Conservation (phyloP, 2,329 filamentous ascomycete genomes). For the Claviceps sp. region DNA sequence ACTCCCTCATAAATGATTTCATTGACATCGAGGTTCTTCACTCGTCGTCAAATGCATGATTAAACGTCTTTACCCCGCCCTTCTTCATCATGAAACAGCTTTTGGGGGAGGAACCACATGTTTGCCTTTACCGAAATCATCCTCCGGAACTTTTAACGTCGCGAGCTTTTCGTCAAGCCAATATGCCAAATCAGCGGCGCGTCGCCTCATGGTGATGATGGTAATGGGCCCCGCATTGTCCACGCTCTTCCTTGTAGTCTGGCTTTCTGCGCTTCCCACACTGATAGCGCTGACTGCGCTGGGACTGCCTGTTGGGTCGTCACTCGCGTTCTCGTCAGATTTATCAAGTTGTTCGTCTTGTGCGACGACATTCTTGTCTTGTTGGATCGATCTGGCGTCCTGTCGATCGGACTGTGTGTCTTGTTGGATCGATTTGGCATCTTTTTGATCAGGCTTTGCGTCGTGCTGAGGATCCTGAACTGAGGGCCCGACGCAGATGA, state of each 20-base stretch:
- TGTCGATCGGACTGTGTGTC: too few relatives aligned
- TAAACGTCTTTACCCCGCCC: too few relatives aligned
- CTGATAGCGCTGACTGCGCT: conserved; percentile 29
- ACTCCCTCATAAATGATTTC: too few relatives aligned
- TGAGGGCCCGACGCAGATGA: conserved; percentile 44
- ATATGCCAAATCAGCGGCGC: conserved; percentile 44
- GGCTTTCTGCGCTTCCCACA: conserved; percentile 29
- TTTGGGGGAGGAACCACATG: too few relatives aligned
- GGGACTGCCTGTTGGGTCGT: conserved; percentile 22
- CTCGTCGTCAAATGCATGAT: too few relatives aligned
- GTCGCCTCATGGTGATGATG: conserved; percentile 38
- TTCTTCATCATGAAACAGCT: too few relatives aligned
- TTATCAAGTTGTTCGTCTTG: background rate
- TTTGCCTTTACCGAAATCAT: conserved; percentile 25
- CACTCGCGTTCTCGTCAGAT: background rate
- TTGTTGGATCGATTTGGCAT: too few relatives aligned
- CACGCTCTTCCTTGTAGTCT: conserved; percentile 27
- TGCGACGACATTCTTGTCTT: background rate
- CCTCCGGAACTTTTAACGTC: conserved; percentile 37
- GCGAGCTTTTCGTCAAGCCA: conserved; percentile 49
- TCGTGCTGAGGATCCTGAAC: conserved; percentile 13
- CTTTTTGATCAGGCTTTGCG: conserved; percentile 5
- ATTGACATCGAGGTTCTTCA: too few relatives aligned
- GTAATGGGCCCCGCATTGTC: conserved; percentile 28
- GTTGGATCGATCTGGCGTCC: too few relatives aligned